Evolutionary conservation across 176 grass and related monocot genomes (phyloP), one percentile per base, ranked within the genome.

Genomic region (Elaeis guineensis): DNA sequence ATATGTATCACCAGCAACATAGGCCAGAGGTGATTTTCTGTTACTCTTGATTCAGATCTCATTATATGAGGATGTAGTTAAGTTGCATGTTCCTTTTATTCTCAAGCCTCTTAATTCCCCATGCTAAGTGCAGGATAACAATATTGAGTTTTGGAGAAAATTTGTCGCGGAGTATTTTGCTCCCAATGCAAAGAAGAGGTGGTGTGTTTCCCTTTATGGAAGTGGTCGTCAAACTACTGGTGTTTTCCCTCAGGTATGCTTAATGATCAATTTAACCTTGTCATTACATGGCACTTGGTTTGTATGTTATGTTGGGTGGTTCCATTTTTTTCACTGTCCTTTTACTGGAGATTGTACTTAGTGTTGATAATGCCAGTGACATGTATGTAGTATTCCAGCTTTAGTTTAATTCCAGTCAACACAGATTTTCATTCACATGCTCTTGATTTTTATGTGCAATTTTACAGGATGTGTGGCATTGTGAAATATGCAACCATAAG

Each of bases 1-100:
- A 98, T 75, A 98, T 98, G 93, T 98, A 80, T 74, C 75, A 98
- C 74, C 87, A 98, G 55, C 93, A 98, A 70, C 89, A 85, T 63
- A 85, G 93, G 75, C 93, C 93, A 35, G 75, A 91, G 76, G 93
- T 89, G 68, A 72, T 9, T 1, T 58, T 66, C 58, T 49, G n/a
- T 57, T 72, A 49, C 76, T 71, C 78, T 67, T 32, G 19, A 21
- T 54, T 50, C 3, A 63, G 52, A 21, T 78, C 16, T 48, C 14
- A 0, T 57, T 4, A 44, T 71, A 25, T 44, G 8, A 44, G 35
- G 35, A 12, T 44, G 35, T 44, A 14, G 35, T 44, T 12, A 44
- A 44, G 35, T 44, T 44, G 35, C 9, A 44, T 44, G 9, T 44
- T 44, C 9, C 9, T 12, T 44, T 44, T 44, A 44, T 12, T 6